Conservation (phyloP, 164 flowering plant genomes). For the Hamamelis virginiana region DNA sequence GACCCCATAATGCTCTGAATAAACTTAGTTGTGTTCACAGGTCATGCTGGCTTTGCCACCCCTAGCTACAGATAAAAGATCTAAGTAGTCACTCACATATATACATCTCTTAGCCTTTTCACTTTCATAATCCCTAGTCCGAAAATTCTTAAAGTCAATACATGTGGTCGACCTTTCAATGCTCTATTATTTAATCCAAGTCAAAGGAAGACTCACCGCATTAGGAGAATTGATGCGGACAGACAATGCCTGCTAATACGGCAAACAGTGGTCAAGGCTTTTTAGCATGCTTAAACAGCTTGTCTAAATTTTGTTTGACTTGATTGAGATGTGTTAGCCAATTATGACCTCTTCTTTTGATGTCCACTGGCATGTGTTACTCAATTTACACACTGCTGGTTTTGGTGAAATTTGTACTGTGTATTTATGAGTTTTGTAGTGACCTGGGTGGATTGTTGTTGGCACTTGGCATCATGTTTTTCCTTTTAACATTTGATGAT, state of each 20-base stretch:
- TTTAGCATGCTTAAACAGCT: too few relatives aligned
- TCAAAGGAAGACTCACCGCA: neutral
- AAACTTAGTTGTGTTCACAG: too few relatives aligned
- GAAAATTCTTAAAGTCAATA: neutral
- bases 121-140: neutral
- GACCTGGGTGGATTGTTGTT: neutral
- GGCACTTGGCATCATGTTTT: neutral
- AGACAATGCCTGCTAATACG: too few relatives aligned
- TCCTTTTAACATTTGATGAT: neutral
- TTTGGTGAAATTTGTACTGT: neutral
- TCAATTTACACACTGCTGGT: neutral
- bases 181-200: neutral
- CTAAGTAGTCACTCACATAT: neutral
- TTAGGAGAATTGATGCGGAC: too few relatives aligned
- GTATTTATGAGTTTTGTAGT: neutral
- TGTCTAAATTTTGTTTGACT: neutral
- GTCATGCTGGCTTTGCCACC: too few relatives aligned
- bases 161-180: neutral
- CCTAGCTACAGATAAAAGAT: too few relatives aligned
- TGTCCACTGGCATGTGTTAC: too few relatives aligned
- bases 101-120: neutral
- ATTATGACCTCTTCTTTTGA: neutral
- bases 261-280: too few relatives aligned
- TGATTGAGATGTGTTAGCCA: neutral
- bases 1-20: too few relatives aligned